Conservation (phyloP, 2,329 filamentous ascomycete species). For the Remersonia thermophila region DNA sequence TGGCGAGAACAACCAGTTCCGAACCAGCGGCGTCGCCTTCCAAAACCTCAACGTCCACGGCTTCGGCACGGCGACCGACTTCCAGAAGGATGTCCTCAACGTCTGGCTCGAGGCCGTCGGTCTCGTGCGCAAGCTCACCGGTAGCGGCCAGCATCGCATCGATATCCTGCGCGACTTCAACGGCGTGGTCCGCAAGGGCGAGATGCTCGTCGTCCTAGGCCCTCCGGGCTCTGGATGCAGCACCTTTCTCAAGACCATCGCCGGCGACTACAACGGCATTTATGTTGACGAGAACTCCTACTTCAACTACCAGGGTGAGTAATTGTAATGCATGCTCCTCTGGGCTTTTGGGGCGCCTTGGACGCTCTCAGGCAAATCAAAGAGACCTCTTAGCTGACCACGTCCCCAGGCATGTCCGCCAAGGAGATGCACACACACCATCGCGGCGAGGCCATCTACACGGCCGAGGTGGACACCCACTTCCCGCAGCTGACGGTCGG, state of each 20-base stretch:
- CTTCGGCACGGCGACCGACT: constrained; percentile 55
- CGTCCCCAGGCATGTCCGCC: constrained; percentile 39
- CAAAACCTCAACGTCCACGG: constrained; percentile 57
- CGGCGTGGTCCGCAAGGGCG: constrained; percentile 55
- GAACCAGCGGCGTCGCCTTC: constrained; percentile 53
- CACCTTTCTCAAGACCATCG: constrained; percentile 73
- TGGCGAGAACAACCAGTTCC: constrained; percentile 41
- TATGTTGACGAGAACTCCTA: constrained; percentile 56
- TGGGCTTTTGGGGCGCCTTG: too few species aligned
- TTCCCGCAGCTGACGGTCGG: constrained; percentile 67
- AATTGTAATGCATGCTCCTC: background rate
- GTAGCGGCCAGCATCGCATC: constrained; percentile 41
- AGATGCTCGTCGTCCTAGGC: constrained; percentile 65
- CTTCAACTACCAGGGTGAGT: constrained; percentile 66
- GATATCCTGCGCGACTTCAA: constrained; percentile 59
- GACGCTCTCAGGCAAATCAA: too few species aligned
- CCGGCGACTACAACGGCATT: constrained; percentile 73
- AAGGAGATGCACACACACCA: constrained; percentile 67
- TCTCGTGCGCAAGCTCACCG: constrained; percentile 36
- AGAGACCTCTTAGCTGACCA: constrained; percentile 10
- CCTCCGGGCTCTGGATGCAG: constrained; percentile 66
- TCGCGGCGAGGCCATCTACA: constrained; percentile 78
- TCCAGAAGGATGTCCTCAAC: constrained; percentile 55
- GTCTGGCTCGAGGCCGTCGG: constrained; percentile 40
- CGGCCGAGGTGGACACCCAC: constrained; percentile 71